Conservation (phyloP, 2,329 filamentous ascomycete species). For the Diaporthe caulivora region DNA sequence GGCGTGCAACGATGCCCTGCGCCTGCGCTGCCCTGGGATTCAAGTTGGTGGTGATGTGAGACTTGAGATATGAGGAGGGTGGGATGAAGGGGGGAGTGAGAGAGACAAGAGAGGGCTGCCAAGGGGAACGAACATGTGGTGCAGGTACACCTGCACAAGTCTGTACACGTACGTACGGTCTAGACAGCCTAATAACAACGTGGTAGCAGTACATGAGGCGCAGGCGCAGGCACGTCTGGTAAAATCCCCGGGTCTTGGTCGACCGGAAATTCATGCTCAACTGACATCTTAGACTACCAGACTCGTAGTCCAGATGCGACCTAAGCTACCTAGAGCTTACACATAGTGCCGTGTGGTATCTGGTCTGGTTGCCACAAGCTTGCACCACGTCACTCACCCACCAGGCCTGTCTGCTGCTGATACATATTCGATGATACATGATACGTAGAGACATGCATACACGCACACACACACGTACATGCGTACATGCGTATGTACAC, state of each 20-base stretch:
- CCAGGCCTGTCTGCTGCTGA: slow-evolving; percentile 1
- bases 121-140: not conserved
- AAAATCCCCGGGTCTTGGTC: slow-evolving; percentile 23
- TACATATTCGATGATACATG: slow-evolving; percentile 14
- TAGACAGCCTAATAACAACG: not conserved
- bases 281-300: not conserved
- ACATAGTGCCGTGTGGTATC: not conserved
- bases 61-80: slow-evolving; percentile 25
- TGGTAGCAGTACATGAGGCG: slow-evolving; percentile 3
- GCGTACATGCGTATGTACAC: too few relatives aligned
- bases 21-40: slow-evolving; percentile 10
- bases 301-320: not conserved
- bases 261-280: slow-evolving; percentile 10
- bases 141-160: slow-evolving; percentile 6
- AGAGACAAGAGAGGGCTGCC: not conserved
- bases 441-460: not conserved
- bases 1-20: slow-evolving; percentile 29
- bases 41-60: slow-evolving; percentile 28
- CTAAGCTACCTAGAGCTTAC: not conserved
- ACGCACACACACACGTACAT: too few relatives aligned
- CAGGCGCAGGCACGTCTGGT: slow-evolving; percentile 2
- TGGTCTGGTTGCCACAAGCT: not conserved
- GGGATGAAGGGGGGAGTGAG: not conserved
- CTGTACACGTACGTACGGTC: not conserved
- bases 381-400: slow-evolving; percentile 24